These are phyloP conservation scores for Moniliophthora roreri DNA, from an alignment of 1,284 basidiomycete genomes.

Conservation along the genomic window DNA sequence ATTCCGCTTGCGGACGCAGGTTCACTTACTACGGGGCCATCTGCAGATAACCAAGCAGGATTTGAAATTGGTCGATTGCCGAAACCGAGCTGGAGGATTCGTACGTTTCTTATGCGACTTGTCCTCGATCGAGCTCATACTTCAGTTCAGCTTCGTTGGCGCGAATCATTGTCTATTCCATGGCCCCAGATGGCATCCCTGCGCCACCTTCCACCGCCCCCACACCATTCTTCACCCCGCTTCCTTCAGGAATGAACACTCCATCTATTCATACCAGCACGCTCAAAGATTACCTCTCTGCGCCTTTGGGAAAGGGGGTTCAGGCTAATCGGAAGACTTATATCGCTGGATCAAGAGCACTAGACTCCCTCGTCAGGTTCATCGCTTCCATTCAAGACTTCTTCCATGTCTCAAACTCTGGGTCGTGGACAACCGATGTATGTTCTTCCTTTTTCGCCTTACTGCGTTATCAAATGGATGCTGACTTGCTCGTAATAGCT, in stretches of 20 bases:
- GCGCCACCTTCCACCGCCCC: slow-evolving; percentile 52
- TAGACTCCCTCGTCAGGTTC: slow-evolving; percentile 83
- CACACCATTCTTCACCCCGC: slow-evolving; percentile 65
- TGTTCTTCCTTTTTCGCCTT: slow-evolving; percentile 30
- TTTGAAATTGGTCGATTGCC: slow-evolving; percentile 69
- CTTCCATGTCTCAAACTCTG: slow-evolving; percentile 82
- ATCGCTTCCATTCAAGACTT: slow-evolving; percentile 89
- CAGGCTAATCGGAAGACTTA: slow-evolving; percentile 51
- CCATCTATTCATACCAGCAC: slow-evolving; percentile 47
- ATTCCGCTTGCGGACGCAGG: slow-evolving; percentile 72
- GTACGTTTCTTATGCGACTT: slow-evolving; percentile 36
- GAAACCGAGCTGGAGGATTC: slow-evolving; percentile 67
- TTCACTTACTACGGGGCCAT: slow-evolving; percentile 69
- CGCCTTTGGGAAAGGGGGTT: slow-evolving; percentile 43
- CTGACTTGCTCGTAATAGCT: slow-evolving; percentile 45
- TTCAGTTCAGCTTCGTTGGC: slow-evolving; percentile 73
- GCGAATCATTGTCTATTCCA: slow-evolving; percentile 88
- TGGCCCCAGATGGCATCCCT: slow-evolving; percentile 73
- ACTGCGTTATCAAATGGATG: slow-evolving; percentile 6
- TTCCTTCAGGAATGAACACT: slow-evolving; percentile 59
- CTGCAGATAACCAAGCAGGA: slow-evolving; percentile 62
- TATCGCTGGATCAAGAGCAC: slow-evolving; percentile 82
- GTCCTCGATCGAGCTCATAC: slow-evolving; percentile 2
- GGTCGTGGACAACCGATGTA: slow-evolving; percentile 70
- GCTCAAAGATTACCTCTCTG: slow-evolving; percentile 61